Evolutionary conservation across 257 asterid genomes (phyloP), one percentile per base, ranked within the genome.

Genomic region (Salvia rosmarinus): DNA sequence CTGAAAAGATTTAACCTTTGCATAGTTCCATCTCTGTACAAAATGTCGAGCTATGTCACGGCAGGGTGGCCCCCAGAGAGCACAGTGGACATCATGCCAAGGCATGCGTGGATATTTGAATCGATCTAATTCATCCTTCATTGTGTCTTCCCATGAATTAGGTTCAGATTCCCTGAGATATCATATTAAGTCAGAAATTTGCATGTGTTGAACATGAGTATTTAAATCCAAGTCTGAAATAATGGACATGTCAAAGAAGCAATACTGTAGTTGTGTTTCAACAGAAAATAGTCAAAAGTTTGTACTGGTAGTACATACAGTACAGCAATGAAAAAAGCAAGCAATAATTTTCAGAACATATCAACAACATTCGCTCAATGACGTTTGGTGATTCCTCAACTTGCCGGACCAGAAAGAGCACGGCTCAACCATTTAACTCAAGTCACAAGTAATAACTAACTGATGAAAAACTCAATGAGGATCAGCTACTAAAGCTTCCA

Each of bases 81-180:
- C 95, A 82, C 98, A 92, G 61, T 92, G 98, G 60, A 92, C 98
- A 78, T 92, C 98, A 83, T 92, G 98, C 98, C 98, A 88, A 73
- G 91, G 96, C 97, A 91, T 91, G 74, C 97, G 97, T 21, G 98
- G 98, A 86, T 85, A 88, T 52, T 82, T 89, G 68, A 21, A 52
- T 55, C 98, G 85, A 75, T 92, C 91, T 64, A 92, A 64, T 74
- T 92, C 92, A 79, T 92, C 98, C 84, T 88, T 92, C 96, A 86
- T 89, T 3, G 92, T 89, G 75, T 92, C 98, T 73, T 92, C 98
- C 98, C 98, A 92, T 14, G 94, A 82, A 81, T 92, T 92, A 69
- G 98, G 98, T 79, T 92, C 98, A 5, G 98, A 92, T 81, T 92
- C 98, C 85, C 98, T 92, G 85, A 84, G 74, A 80, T 68, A 43